These are phyloP conservation scores for Spirogloea muscicola DNA, from an alignment of 139 green algal species.

Conservation along the genomic window DNA sequence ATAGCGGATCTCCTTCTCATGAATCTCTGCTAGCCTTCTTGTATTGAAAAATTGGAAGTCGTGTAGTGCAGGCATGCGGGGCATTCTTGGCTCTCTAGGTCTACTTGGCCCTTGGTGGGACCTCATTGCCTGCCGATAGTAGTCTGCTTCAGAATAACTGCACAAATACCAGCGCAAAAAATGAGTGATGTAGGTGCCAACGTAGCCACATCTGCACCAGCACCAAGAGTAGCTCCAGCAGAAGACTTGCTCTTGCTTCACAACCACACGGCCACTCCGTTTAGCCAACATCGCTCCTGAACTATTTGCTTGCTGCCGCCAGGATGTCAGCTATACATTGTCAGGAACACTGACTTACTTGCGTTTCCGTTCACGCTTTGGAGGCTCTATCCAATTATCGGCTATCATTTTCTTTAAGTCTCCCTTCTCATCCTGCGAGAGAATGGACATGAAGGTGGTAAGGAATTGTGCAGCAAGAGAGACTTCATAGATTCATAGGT, in stretches of 20 bases:
- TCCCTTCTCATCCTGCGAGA: slow-evolving; percentile 30
- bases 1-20: slow-evolving; percentile 77
- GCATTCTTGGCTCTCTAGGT: slow-evolving; percentile 63
- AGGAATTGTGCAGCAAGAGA: too few relatives aligned
- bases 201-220: too few relatives aligned
- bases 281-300: too few relatives aligned
- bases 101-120: slow-evolving; percentile 27
- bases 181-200: too few relatives aligned
- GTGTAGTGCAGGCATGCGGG: slow-evolving; percentile 82
- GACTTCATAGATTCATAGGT: too few relatives aligned
- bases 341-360: slow-evolving; percentile 59
- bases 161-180: too few relatives aligned
- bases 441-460: too few relatives aligned
- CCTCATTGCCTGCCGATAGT: slow-evolving; percentile 60
- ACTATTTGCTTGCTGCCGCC: too few relatives aligned
- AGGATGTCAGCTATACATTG: too few relatives aligned
- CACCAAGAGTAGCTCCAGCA: too few relatives aligned
- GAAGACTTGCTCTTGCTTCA: too few relatives aligned
- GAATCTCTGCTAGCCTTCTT: slow-evolving; percentile 68
- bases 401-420: slow-evolving; percentile 56
- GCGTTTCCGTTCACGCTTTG: slow-evolving; percentile 92
- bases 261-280: too few relatives aligned
- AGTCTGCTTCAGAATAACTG: slow-evolving; percentile 78
- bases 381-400: slow-evolving; percentile 91
- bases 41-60: slow-evolving; percentile 99